Base-by-base conservation (phyloP, 495 filamentous ascomycete species). In the Penicillium salamii region DNA sequence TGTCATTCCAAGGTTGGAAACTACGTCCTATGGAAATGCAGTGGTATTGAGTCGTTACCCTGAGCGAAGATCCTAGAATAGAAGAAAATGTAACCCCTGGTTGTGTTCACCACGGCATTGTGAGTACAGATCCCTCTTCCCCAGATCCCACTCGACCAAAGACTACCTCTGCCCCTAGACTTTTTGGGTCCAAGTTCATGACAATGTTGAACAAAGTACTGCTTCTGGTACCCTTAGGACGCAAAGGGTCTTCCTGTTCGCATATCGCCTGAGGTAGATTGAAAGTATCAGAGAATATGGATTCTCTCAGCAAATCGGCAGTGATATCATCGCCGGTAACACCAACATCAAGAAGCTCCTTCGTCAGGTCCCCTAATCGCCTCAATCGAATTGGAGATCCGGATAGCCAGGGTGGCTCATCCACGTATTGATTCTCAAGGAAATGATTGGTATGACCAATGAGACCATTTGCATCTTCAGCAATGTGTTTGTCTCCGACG, bases 401-500 rank as follows among this genome's bases (percentile, higher is more conserved):
- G n/a, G 63, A 61, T 9, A 82, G 53, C 77, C 79, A 82, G 2
- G 69, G 58, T 1, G 75, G 74, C 50, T 82, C 78, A 11, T 74
- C 66, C 12, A 78, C 69, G 52, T 68, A 57, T 18, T 65, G 65
- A n/a, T 76, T 68, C 20, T 70, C 62, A 20, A 87, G 42, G 34
- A 81, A 78, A 49, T 88, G 84, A 54, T 88, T 89, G 15, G 84
- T 78, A 58, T 89, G 85, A 3, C 68, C 72, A 3, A 88, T 66
- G 7, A 75, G 60, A 0, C 74, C 76, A 2, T 65, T 53, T 1
- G 56, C 54, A 54, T 82, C 74, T 57, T 76, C 71, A 3, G 58
- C 21, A 28, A 85, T 52, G 53, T 75, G 65, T 35, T 74, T 72
- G 45, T 83, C 62, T 42, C 82, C 80, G 2, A 69, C 58, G 17